Evolutionary conservation across 1,284 basidiomycete species (phyloP).

Genomic region (Cystodermella granulosa): DNA sequence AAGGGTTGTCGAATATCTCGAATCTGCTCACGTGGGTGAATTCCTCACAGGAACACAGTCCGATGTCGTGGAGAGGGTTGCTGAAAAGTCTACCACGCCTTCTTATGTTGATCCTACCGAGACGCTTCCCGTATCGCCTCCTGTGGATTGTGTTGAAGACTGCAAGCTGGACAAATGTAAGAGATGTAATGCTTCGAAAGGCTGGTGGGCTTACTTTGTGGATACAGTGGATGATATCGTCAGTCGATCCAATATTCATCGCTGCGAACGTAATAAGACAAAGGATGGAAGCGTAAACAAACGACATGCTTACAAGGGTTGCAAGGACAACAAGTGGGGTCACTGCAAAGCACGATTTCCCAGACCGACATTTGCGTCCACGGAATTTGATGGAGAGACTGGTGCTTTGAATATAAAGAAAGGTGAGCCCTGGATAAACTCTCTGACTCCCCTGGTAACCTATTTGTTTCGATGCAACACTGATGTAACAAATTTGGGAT

Average conservation of each 20-base stretch:
- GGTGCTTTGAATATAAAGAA: constrained; percentile 33
- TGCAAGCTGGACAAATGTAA: constrained; percentile 1
- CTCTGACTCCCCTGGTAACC: constrained; percentile 24
- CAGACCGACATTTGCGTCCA: constrained; percentile 10
- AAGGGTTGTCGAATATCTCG: constrained; percentile 20
- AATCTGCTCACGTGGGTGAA: constrained; percentile 15
- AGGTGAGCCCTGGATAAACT: constrained; percentile 34
- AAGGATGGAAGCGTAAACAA: too few species aligned
- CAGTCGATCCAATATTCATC: constrained; percentile 14
- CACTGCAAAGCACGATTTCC: constrained; percentile 30
- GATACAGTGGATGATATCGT: constrained; percentile 15
- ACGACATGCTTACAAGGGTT: too few species aligned
- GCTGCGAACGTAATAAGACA: constrained; percentile 4
- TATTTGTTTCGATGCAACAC: constrained; percentile 37
- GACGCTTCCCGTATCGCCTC: too few species aligned
- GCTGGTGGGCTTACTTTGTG: neutral
- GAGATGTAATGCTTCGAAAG: constrained; percentile 1
- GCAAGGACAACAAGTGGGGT: constrained; percentile 23
- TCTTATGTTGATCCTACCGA: constrained; percentile 2
- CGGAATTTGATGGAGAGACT: too few species aligned
- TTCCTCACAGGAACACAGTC: constrained; percentile 8
- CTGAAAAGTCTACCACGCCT: constrained; percentile 7
- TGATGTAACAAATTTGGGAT: constrained; percentile 34
- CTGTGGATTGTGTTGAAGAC: neutral
- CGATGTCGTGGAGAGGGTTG: constrained; percentile 15